Conservation (phyloP, 2,329 filamentous ascomycete genomes). For the Torrubiella hemipterigena region DNA sequence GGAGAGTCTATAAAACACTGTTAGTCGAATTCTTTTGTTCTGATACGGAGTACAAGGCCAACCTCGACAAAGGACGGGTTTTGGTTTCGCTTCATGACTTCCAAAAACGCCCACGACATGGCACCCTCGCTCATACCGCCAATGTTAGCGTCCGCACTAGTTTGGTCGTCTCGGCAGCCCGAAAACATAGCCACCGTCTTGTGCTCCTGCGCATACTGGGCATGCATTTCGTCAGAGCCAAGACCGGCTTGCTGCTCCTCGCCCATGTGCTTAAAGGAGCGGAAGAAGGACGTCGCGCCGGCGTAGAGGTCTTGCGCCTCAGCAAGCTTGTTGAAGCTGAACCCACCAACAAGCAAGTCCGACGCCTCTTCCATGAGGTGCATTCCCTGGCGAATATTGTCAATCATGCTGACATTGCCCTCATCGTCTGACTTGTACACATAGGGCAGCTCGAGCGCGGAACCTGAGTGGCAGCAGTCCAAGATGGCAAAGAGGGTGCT, state of each 20-base stretch:
- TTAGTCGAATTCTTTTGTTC: background rate
- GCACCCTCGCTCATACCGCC: conserved; percentile 5
- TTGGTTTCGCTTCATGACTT: conserved; percentile 3
- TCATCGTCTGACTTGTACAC: conserved; percentile 25
- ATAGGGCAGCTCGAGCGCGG: conserved; percentile 44
- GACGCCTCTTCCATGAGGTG: conserved; percentile 4
- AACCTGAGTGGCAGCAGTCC: conserved; percentile 46
- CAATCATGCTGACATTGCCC: conserved; percentile 5
- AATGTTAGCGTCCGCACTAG: conserved; percentile 18
- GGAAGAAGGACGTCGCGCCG: conserved; percentile 5
- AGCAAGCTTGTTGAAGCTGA: conserved; percentile 5
- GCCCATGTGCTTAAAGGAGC: conserved; percentile 5
- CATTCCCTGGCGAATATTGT: conserved; percentile 4
- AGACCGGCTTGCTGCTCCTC: conserved; percentile 4
- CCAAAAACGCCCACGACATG: conserved; percentile 6
- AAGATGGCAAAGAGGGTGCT: conserved; percentile 49
- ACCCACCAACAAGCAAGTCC: conserved; percentile 3
- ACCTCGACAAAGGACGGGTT: conserved; percentile 4
- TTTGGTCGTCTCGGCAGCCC: conserved; percentile 80
- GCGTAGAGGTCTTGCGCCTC: conserved; percentile 6
- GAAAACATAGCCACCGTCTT: conserved; percentile 71
- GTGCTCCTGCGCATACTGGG: conserved; percentile 5
- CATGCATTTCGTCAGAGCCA: conserved; percentile 1
- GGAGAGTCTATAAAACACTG: background rate
- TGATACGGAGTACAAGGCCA: too few relatives aligned